Evolutionary conservation across 306 rosid species (phyloP).

Genomic region (Pyrus bretschneideri): DNA sequence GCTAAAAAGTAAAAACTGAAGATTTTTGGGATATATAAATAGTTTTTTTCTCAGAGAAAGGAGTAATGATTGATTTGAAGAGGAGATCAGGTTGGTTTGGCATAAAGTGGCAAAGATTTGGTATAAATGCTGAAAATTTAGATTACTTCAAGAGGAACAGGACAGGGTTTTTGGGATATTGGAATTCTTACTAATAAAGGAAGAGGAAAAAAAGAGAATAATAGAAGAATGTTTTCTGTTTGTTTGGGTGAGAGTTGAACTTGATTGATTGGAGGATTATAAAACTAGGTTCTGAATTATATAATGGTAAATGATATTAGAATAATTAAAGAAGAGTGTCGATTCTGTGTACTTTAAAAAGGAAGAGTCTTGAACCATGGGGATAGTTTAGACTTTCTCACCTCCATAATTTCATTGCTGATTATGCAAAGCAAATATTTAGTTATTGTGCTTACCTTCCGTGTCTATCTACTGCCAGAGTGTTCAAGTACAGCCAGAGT

Average conservation of each 20-base stretch:
- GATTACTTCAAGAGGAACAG: not conserved
- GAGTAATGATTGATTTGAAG: not conserved
- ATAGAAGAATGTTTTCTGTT: not conserved
- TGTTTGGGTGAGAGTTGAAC: not conserved
- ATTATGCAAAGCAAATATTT: not conserved
- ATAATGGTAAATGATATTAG: not conserved
- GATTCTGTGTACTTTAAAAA: not conserved
- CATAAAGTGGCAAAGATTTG: not conserved
- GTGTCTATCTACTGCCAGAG: not conserved
- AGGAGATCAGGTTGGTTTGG: not conserved
- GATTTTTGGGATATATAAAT: not conserved
- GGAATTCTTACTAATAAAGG: not conserved
- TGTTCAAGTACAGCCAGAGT: not conserved
- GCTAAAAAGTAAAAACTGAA: not conserved
- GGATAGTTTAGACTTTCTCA: not conserved
- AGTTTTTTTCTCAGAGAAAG: not conserved
- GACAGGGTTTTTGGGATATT: not conserved
- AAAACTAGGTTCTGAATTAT: not conserved
- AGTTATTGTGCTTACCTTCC: not conserved
- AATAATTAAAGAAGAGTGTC: not conserved
- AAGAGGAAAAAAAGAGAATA: not conserved
- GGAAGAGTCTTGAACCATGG: not conserved
- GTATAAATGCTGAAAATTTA: not conserved
- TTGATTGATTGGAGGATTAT: not conserved
- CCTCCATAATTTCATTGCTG: not conserved